phyloP scores from a whole-genome alignment of 2,329 filamentous ascomycete genomes.

The Tolypocladium pustulatum region DNA sequence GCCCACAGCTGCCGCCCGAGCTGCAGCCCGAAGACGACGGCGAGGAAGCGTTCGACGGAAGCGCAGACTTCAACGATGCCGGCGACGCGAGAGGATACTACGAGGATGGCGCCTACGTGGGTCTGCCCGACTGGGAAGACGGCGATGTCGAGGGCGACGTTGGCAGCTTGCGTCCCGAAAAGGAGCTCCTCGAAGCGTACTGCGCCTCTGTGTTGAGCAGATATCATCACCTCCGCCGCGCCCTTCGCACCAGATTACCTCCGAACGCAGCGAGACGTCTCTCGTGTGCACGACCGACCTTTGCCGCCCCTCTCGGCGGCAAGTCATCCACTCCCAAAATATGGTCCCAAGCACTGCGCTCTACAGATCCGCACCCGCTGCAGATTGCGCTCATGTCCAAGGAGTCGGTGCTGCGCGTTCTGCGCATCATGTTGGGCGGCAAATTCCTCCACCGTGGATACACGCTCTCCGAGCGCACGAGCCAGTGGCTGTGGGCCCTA shows the following conservation, averaged over 20 bases:
- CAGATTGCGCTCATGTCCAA: conserved; percentile 58
- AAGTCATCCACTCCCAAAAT: conserved; percentile 35
- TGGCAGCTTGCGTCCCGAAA: no score
- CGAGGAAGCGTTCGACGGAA: conserved; percentile 23
- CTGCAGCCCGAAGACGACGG: conserved; percentile 15
- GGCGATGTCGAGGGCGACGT: conserved; percentile 13
- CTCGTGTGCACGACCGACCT: conserved; percentile 38
- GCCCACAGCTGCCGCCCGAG: conserved; percentile 36
- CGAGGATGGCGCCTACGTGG: conserved; percentile 68
- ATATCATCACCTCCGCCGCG: conserved; percentile 54
- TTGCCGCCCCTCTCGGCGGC: conserved; percentile 43
- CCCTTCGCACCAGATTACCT: conserved; percentile 47
- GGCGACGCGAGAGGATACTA: conserved; percentile 54
- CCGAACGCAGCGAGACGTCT: conserved; percentile 41
- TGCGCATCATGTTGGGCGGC: conserved; percentile 56
- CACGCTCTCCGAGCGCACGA: conserved; percentile 54
- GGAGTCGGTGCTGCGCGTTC: conserved; percentile 51
- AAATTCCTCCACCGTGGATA: conserved; percentile 51
- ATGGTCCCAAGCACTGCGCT: conserved; percentile 43
- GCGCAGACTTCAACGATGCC: conserved; percentile 37
- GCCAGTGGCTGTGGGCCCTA: conserved; percentile 78
- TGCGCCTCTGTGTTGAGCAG: conserved; percentile 54
- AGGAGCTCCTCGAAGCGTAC: conserved; percentile 52
- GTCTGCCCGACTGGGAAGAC: conserved; percentile 25
- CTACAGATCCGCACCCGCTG: conserved; percentile 44